phyloP scores from a whole-genome alignment of 108 stramenopile species.

The Nannochloropsis gaditana region DNA sequence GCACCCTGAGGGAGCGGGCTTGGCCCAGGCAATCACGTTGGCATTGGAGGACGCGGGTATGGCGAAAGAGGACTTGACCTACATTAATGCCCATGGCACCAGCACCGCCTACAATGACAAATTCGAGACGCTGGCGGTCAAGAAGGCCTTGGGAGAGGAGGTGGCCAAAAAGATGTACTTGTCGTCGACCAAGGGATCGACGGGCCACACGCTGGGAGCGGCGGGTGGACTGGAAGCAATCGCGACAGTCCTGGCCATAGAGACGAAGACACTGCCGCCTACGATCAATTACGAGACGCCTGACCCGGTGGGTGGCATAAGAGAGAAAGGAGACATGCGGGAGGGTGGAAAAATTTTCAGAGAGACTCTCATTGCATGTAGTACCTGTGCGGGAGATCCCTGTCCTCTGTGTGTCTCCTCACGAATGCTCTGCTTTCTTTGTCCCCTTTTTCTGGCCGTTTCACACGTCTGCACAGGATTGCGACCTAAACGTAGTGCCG shows the following conservation, averaged over 20 bases:
- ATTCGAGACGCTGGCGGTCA: conserved; percentile 62
- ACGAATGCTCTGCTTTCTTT: too few species aligned
- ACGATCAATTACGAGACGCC: conserved; percentile 90
- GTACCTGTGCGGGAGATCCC: too few species aligned
- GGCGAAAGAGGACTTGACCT: conserved; percentile 70
- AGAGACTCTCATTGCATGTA: too few species aligned
- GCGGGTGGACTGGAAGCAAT: conserved; percentile 90
- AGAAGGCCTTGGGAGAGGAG: conserved; percentile 29
- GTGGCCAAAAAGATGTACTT: conserved; percentile 59
- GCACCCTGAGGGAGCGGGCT: conserved; percentile 77
- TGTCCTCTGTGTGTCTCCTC: too few species aligned
- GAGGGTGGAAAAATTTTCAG: too few species aligned
- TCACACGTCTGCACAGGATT: conserved; percentile 52
- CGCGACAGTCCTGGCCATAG: conserved; percentile 64
- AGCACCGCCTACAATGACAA: conserved; percentile 95
- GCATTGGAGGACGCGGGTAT: conserved; percentile 69
- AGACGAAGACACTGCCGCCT: conserved; percentile 64
- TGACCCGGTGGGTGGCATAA: conserved; percentile 69
- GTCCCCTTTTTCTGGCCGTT: too few species aligned
- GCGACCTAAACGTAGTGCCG: conserved; percentile 86
- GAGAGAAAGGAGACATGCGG: conserved; percentile 39
- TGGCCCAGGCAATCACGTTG: conserved; percentile 81
- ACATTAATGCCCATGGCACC: conserved; percentile 94
- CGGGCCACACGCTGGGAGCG: conserved; percentile 88
- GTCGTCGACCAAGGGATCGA: conserved; percentile 82